phyloP scores from a whole-genome alignment of 306 rosid genomes.

The Heteromeles arbutifolia region DNA sequence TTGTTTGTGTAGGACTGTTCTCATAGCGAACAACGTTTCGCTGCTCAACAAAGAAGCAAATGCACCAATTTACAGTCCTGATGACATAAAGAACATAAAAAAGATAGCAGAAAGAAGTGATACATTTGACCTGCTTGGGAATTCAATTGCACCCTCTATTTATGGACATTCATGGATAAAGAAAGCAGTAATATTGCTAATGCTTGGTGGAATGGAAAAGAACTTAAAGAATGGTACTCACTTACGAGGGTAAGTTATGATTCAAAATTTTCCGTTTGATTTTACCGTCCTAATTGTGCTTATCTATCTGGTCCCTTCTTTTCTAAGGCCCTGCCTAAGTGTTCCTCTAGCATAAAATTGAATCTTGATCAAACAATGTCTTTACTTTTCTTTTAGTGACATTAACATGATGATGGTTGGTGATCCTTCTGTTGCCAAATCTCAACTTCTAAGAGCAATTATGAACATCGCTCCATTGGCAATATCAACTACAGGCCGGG shows the following conservation, averaged over 20 bases:
- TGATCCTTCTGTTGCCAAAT: constrained; percentile 98
- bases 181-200: constrained; percentile 83
- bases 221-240: constrained; percentile 96
- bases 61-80: constrained; percentile 75
- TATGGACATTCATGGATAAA: constrained; percentile 97
- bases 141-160: constrained; percentile 95
- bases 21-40: constrained; percentile 80
- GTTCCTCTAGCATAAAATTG: not conserved
- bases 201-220: constrained; percentile 98
- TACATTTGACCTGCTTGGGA: constrained; percentile 85
- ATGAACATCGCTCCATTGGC: constrained; percentile 96
- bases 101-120: constrained; percentile 83
- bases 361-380: constrained; percentile 2
- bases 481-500: constrained; percentile 95
- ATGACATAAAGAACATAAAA: constrained; percentile 72
- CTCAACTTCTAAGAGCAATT: constrained; percentile 93
- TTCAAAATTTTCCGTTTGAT: constrained; percentile 8
- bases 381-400: constrained; percentile 50
- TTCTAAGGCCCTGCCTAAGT: not conserved
- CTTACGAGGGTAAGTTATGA: constrained; percentile 77
- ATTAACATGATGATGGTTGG: constrained; percentile 99
- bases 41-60: constrained; percentile 97
- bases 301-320: not conserved
- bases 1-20: constrained; percentile 67
- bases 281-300: not conserved